Percentiles rank a stretch among this genome's conserved stretches.
Conservation (phyloP, 371 early-diverging fungal genomes). For the Actinomortierella ambigua region DNA sequence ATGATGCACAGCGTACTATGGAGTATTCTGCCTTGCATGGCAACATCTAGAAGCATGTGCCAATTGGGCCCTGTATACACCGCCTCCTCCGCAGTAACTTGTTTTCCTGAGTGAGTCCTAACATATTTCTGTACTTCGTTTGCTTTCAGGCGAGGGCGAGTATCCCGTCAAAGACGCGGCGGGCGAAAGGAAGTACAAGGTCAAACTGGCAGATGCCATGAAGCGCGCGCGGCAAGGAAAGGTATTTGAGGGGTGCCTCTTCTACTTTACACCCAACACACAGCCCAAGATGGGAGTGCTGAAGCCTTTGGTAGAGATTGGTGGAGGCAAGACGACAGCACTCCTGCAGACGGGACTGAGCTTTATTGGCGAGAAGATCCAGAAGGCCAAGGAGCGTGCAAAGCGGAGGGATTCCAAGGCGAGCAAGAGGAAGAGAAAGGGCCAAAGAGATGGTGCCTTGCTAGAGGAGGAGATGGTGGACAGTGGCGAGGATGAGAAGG, state of each 20-base stretch:
- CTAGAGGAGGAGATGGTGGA: neutral
- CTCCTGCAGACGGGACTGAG: slow-evolving; percentile 30
- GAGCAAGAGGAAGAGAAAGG: neutral
- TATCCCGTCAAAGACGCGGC: slow-evolving; percentile 23
- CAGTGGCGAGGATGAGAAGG: slow-evolving; percentile 4
- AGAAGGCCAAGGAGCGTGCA: slow-evolving; percentile 2
- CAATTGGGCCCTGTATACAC: no score
- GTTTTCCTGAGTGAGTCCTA: neutral
- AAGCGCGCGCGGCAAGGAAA: slow-evolving; percentile 28
- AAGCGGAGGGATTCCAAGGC: no score
- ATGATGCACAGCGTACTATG: no score
- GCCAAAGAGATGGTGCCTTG: neutral
- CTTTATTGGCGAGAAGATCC: slow-evolving; percentile 29
- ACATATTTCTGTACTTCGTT: neutral
- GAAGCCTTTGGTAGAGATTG: slow-evolving; percentile 25
- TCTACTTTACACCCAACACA: slow-evolving; percentile 34
- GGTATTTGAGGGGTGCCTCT: slow-evolving; percentile 32
- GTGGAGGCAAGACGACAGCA: slow-evolving; percentile 31
- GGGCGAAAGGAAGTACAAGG: slow-evolving; percentile 22
- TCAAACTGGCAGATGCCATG: slow-evolving; percentile 27
- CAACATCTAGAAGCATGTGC: no score
- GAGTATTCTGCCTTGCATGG: slow-evolving; percentile 11
- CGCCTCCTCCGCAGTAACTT: neutral
- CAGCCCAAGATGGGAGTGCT: slow-evolving; percentile 23
- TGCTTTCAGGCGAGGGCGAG: slow-evolving; percentile 20